Evolutionary conservation across 345 rosid species (phyloP), one percentile per base, ranked within the genome.

Genomic region (Boechera divaricarpa): DNA sequence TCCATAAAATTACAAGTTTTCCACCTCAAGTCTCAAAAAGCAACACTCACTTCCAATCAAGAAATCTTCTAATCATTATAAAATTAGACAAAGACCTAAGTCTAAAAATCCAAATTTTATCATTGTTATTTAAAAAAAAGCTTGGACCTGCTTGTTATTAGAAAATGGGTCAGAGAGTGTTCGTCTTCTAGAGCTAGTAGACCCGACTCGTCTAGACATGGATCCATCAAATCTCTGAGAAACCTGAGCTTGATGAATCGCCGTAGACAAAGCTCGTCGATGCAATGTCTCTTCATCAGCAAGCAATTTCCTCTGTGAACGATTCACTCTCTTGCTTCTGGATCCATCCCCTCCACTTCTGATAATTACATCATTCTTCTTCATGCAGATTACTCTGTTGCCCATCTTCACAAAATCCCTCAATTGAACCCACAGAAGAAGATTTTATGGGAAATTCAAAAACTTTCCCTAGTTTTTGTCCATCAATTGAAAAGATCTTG

Each of bases 221-320:
- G 97, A 92, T 80, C 97, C 97, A 9, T 94, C 97, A 42, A 90
- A 92, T 82, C 97, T 81, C 85, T 89, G 98, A 67, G 98, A 90
- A 74, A 83, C 67, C 24, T 86, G 89, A 67, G 88, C 88, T 83
- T 94, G 97, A 12, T 92, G 91, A 72, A 90, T 83, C 31, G 91
- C 97, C 97, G 89, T 88, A 10, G 98, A 91, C 45, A 91, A 73
- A 83, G 94, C 97, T 86, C 93, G 85, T 58, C 89, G 86, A 76
- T 94, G 98, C 79, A 94, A 78, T 26, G 83, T 57, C 87, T 94
- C 98, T 78, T 94, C 97, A 33, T 94, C 97, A 4, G 86, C 82
- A 75, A 84, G 81, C 77, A 86, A 63, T 72, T 94, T 94, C 85
- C 91, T 91, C 63, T 91, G 95, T 6, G 97, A 94, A 83, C 88